Evolutionary conservation across 495 filamentous ascomycete species (phyloP), one percentile per base, ranked within the genome.

Genomic region (Aspergillus saccharolyticus): DNA sequence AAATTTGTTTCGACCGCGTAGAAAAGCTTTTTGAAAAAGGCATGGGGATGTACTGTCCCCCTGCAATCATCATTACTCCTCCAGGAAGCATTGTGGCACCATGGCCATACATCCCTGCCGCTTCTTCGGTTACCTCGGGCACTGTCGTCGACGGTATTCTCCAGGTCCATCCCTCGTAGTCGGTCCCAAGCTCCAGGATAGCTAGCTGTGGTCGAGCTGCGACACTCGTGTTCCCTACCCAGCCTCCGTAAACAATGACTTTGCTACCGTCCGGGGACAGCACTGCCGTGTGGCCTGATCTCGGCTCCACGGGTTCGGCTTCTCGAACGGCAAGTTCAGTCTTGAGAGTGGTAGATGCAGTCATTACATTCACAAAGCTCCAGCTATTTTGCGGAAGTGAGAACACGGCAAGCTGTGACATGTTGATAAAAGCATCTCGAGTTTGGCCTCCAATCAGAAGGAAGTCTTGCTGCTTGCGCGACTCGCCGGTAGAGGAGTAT

Each of bases 371-470:
- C 6, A 92, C 72, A 67, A 94, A 96, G 42, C 78, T 84, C 93
- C 93, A 97, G 55, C 80, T 88, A 60, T 89, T 84, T 61, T 95
- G 86, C 4, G 93, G 93, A 17, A 96, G 75, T 22, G 83, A 90
- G 75, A 91, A 96, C 1, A 97, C 73, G 0, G 93, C 93, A 9
- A 93, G 81, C 57, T 90, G 88, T 30, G 88, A 91, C 88, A 95
- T 96, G 67, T 96, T 96, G 66, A 96, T 83, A 62, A 96, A 97
- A 0, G 90, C 93, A 15, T 75, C 63, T 59, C 83, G 76, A 0
- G 91, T 96, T 66, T 97, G 90, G 0, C 93, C 93, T 14, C 92
- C 93, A 43, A 97, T 74, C 15, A 97, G 72, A 7, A 97, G 83
- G 52, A 88, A 92, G 52, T 84, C 84, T 50, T 85, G 85, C 65